Evolutionary conservation across 306 rosid species (phyloP).

Genomic region (Prunus mume): DNA sequence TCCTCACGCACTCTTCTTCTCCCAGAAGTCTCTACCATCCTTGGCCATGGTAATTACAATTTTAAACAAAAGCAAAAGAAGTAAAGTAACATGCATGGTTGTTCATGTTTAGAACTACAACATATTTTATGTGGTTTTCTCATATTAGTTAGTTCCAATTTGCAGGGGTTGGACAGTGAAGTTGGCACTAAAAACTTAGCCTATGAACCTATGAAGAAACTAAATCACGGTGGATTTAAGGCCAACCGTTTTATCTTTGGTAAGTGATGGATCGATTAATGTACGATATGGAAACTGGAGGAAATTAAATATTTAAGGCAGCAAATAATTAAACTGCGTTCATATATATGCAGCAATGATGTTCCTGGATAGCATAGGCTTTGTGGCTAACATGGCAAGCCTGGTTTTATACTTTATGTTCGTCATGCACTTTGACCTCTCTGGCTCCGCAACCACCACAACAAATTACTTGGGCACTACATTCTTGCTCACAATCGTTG

Average conservation of each 20-base stretch:
- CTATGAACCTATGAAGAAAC: constrained; percentile 2
- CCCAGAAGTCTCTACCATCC: not conserved
- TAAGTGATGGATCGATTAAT: not conserved
- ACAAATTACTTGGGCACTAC: constrained; percentile 52
- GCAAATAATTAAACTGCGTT: not conserved
- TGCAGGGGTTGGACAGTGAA: constrained; percentile 21
- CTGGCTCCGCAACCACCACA: constrained; percentile 47
- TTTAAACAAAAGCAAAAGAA: not conserved
- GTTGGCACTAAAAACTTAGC: not conserved
- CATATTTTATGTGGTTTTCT: not conserved
- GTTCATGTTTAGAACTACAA: not conserved
- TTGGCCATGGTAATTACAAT: constrained; percentile 3
- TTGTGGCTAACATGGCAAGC: constrained; percentile 62
- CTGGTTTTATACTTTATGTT: constrained; percentile 46
- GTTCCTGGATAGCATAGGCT: constrained; percentile 47
- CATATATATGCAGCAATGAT: constrained; percentile 14
- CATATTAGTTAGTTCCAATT: not conserved
- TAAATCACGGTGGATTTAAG: constrained; percentile 10
- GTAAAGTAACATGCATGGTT: not conserved
- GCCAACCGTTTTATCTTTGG: constrained; percentile 22
- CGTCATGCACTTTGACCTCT: constrained; percentile 37
- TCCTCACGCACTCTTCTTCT: not conserved
- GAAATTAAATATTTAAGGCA: not conserved
- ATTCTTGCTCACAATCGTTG: constrained; percentile 47
- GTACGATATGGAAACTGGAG: not conserved